Base-by-base conservation (phyloP, 164 flowering plant species). In the Taxillus chinensis region DNA sequence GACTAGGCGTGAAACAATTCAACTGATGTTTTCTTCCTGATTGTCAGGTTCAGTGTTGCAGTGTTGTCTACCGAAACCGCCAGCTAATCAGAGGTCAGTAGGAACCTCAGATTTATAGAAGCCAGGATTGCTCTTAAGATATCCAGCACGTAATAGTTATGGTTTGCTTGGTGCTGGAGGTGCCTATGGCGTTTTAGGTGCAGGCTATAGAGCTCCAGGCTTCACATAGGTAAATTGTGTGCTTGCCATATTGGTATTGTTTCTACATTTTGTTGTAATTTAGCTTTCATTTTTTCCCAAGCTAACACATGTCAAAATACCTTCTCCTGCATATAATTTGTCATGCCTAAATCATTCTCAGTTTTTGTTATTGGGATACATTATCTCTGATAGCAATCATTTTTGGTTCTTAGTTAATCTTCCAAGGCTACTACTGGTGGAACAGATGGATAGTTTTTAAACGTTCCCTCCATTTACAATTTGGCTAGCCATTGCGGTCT, bases 1-100 rank as follows among this genome's bases (percentile, higher is more conserved):
- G 7, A 55, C 12, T 39, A 38, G 58, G 8, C 58, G 58, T 55
- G 58, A 55, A 55, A 1, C 58, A 6, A 27, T 27, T 27, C 27
- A 27, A 27, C 27, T 27, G 27, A 27, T 27, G 27, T 0, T 27
- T 64, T 66, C 8, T 67, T 65, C 15, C 54, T 15, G 55, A n/a
- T 38, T 62, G 41, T 37, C 70, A 92, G 98, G 98, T 58, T 88
- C 85, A 79, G 80, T 79, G 62, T 73, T 91, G 57, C 93, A 91
- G 64, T 88, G 92, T 70, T 88, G 96, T 52, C 88, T 91, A 57
- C 96, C 97, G 57, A 91, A 86, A 77, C 93, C 97, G 14, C 97
- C 81, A 62, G 77, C 82, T 27, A 96, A 88, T 40, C 83, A 77
- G 71, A 88, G 78, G 70, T 41, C 89, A 56, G 65, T 78, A 60